Base-by-base conservation (phyloP, 1,139 yeast genomes). In the Pichia sorboxylosa region DNA sequence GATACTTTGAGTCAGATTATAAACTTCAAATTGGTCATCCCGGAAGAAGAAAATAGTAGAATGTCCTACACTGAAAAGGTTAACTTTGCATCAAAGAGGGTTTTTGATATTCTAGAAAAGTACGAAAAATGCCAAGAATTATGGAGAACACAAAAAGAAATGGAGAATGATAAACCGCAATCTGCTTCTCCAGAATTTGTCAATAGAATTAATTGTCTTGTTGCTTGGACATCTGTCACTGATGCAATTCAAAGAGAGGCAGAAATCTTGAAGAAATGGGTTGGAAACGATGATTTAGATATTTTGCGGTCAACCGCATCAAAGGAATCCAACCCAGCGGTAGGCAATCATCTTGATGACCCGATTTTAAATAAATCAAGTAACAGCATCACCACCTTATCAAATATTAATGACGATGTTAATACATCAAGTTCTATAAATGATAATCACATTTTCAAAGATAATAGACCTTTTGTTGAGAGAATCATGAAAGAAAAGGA, bases 401-500 rank as follows among this genome's bases (percentile, higher is more conserved):
- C 16, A 14, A 16, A 26, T 4, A 14, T 33, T 8, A 16, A 7
- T 7, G 15, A 18, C 17, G 18, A 17, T 18, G 13, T 13, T 18
- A 24, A 29, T 15, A 17, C n/a, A 13, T 13, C 26, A 13, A 16
- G 23, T 16, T 24, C 11, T 11, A 26, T 13, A 13, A 23, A 15
- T 26, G 34, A 47, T 16, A 54, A 54, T 35, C 56, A 67, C 26
- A 63, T 73, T 22, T 70, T 69, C 42, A 68, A 69, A 40, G 79
- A 73, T 41, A 75, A 75, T 38, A 64, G 71, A 37, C 71, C 87
- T 0, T 72, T 90, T 47, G 94, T 94, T 2, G 97, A 90, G 47
- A 67, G 81, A 35, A 67, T 85, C 33, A 66, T 87, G 65, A 85
- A 83, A 46, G 95, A 84, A 45, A 83, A 83, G 45, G 93, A 83